Evolutionary conservation across 257 asterid species (phyloP), one percentile per base, ranked within the genome.

Genomic region (Ophiorrhiza pumila): DNA sequence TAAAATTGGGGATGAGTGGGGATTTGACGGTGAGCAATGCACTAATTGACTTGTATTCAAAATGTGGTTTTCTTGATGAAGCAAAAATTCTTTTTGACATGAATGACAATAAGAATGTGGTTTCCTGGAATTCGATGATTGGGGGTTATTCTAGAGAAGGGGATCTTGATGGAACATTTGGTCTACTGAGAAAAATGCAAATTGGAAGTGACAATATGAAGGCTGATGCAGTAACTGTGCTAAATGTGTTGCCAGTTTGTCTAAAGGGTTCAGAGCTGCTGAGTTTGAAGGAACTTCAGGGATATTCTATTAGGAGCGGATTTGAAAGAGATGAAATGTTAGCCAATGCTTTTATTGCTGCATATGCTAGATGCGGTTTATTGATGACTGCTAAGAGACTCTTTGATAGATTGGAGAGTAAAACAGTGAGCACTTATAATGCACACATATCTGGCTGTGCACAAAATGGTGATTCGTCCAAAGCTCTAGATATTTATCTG

Each of bases 41-140:
- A 39, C 70, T 81, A 42, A 66, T 81, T 52, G 80, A 78, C 72
- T 77, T 78, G 85, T 81, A 81, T 68, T 57, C 74, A 50, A 81
- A 77, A 71, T 67, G 75, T 74, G 82, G 82, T n/a, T 42, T 22
- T 58, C 75, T 74, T 18, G 45, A 23, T 74, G 78, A 81, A 58
- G 82, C 85, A 23, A 74, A 20, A 32, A 18, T 70, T 35, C 37
- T 74, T 63, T 78, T 81, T 60, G 65, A 71, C 47, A 56, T 23
- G 45, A 71, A 72, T 71, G 73, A 43, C 27, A 42, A 49, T 37
- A 81, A 67, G 74, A 81, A 65, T 71, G 72, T 74, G 25, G 82
- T 81, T 34, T 69, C 85, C 52, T 81, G 85, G 85, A 81, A 81
- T 68, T 74, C 85, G 3, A 71, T 81, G 14, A 81, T 81, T 23